Evolutionary conservation across 257 asterid genomes (phyloP), one percentile per base, ranked within the genome.

Genomic region (Solanum medicagineum): DNA sequence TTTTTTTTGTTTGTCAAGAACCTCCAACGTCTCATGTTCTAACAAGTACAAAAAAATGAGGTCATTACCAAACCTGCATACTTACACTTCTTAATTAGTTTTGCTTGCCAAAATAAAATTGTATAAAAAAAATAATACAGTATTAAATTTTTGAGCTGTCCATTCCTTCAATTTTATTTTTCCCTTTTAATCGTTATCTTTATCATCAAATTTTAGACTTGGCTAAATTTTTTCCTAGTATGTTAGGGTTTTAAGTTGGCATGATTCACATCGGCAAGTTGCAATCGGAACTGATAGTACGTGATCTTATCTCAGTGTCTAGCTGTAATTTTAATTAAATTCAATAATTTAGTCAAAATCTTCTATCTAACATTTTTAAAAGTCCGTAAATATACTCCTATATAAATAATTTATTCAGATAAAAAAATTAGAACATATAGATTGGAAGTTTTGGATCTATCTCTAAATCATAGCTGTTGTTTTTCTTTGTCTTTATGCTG

Each of bases 321-420:
- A 71, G 1, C 0, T 20, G 44, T 0, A 8, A 0, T 2, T n/a
- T 73, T 9, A 1, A 1, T n/a, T 8, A 9, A n/a, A 45, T 12
- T 3, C 1, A 73, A 3, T 6, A 36, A 19, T 3, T 19, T 42
- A 10, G 10, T 0, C 1, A 20, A 20, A 8, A 45, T 8, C 1
- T 44, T 44, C 3, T 8, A 71, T 44, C 5, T 44, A 36, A 36
- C 1, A 32, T 73, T 6, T 20, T 44, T 1, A 44, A 3, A 15
- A 73, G 2, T 36, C 7, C 9, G 6, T 36, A n/a, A 6, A 57
- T 44, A 59, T 71, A 32, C 42, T 36, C 42, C 42, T 60, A 51
- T 62, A 70, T 44, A 42, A 44, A 42, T 11, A 42, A 42, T 42
- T 19, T 66, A 15, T 15, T 66, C 10, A 15, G 1, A 29, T 1